Percentiles rank a stretch among this genome's conserved stretches.
These are phyloP conservation scores for Ophiocordyceps camponoti-leonardi DNA, from an alignment of 2,329 filamentous ascomycete species.

Conservation along the genomic window DNA sequence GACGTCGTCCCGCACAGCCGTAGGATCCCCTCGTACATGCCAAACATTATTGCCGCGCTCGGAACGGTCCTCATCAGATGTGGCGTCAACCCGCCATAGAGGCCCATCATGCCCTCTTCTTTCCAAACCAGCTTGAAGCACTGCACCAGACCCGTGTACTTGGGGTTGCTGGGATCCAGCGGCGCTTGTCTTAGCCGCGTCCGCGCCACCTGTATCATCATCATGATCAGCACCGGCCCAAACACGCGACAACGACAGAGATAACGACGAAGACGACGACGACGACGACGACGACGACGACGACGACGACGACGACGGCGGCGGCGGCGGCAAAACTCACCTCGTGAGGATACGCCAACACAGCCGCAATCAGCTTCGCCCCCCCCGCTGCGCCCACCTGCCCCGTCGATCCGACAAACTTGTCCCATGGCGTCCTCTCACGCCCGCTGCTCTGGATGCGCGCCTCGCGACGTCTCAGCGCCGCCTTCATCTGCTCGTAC, in stretches of 20 bases:
- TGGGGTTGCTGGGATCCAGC: slow-evolving; percentile 49
- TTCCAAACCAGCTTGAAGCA: slow-evolving; percentile 79
- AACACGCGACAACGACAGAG: too few relatives aligned
- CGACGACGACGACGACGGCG: not conserved
- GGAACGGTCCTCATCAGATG: slow-evolving; percentile 85
- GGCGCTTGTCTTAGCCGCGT: slow-evolving; percentile 77
- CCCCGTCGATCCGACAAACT: slow-evolving; percentile 59
- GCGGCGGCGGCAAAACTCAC: too few relatives aligned
- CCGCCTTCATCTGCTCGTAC: slow-evolving; percentile 80
- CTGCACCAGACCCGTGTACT: slow-evolving; percentile 77
- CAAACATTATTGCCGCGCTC: slow-evolving; percentile 91
- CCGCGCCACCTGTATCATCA: slow-evolving; percentile 47
- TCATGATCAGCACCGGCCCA: too few relatives aligned
- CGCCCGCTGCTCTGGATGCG: slow-evolving; percentile 39
- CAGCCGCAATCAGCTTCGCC: slow-evolving; percentile 71
- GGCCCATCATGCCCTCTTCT: slow-evolving; percentile 69
- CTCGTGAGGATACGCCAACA: slow-evolving; percentile 86
- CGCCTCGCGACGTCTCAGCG: slow-evolving; percentile 48
- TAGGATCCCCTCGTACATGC: slow-evolving; percentile 55
- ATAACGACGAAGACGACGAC: not conserved
- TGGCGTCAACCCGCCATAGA: slow-evolving; percentile 84
- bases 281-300: not conserved
- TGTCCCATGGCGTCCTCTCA: slow-evolving; percentile 53
- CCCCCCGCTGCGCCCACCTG: slow-evolving; percentile 64
- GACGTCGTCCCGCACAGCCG: slow-evolving; percentile 24